Evolutionary conservation across 2,329 filamentous ascomycete genomes (phyloP).

Genomic region (Trichophyton schoenleinii): DNA sequence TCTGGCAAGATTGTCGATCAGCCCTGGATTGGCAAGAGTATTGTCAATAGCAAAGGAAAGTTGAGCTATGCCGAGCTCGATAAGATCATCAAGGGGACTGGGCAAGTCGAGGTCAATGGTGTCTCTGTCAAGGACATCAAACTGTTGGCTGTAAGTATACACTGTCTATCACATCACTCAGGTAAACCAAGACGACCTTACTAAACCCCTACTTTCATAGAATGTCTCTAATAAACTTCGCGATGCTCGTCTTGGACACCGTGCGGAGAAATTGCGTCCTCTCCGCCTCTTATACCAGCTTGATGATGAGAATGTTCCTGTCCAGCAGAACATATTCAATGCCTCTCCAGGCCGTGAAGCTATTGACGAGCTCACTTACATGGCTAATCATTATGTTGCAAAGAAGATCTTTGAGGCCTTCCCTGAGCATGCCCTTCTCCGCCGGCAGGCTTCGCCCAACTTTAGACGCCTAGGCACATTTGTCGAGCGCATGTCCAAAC

Average conservation of each 20-base stretch:
- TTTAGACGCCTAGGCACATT: constrained; percentile 80
- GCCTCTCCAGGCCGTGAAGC: constrained; percentile 80
- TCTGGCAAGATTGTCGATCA: constrained; percentile 77
- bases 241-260: constrained; percentile 70
- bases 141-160: constrained; percentile 53
- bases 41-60: constrained; percentile 84
- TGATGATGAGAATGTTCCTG: constrained; percentile 94
- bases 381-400: constrained; percentile 80
- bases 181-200: neutral
- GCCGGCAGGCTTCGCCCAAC: constrained; percentile 75
- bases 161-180: neutral
- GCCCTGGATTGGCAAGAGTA: constrained; percentile 83
- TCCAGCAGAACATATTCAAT: constrained; percentile 92
- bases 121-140: constrained; percentile 65
- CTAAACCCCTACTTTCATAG: constrained; percentile 26
- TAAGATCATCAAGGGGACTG: constrained; percentile 53
- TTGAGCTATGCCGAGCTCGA: constrained; percentile 79
- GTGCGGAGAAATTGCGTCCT: constrained; percentile 65
- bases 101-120: constrained; percentile 50
- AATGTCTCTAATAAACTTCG: constrained; percentile 80
- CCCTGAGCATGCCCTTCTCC: constrained; percentile 84
- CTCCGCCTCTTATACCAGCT: constrained; percentile 84
- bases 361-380: constrained; percentile 89
- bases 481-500: constrained; percentile 79
- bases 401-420: constrained; percentile 66